phyloP scores from a whole-genome alignment of 2,329 filamentous ascomycete species.

The Fusarium subglutinans region DNA sequence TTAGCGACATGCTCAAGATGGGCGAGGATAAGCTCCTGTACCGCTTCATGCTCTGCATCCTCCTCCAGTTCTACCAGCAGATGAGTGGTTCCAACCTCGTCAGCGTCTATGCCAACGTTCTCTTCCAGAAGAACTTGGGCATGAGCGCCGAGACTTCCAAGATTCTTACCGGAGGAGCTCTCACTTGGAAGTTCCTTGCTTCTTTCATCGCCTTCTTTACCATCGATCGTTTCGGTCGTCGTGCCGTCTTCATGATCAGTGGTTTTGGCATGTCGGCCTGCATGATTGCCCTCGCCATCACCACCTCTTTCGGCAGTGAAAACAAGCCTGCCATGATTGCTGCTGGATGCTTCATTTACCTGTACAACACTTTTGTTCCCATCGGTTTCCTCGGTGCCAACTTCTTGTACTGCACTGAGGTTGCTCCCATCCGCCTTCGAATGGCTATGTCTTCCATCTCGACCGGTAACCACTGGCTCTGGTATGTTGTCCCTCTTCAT shows the following conservation, averaged over 20 bases:
- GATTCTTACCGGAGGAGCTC: slow-evolving; percentile 39
- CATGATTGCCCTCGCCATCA: slow-evolving; percentile 42
- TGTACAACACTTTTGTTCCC: slow-evolving; percentile 74
- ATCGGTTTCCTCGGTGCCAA: slow-evolving; percentile 71
- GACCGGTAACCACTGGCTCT: slow-evolving; percentile 52
- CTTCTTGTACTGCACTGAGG: slow-evolving; percentile 66
- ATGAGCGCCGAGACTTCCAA: slow-evolving; percentile 36
- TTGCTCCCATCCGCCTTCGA: slow-evolving; percentile 58
- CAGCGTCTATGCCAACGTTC: slow-evolving; percentile 44
- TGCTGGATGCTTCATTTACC: slow-evolving; percentile 63
- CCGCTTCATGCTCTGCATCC: slow-evolving; percentile 49
- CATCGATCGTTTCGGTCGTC: slow-evolving; percentile 45
- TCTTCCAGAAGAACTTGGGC: slow-evolving; percentile 42
- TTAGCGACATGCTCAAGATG: slow-evolving; percentile 58
- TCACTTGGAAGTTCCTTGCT: slow-evolving; percentile 47
- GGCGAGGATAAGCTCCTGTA: slow-evolving; percentile 61
- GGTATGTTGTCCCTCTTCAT: slow-evolving; percentile 17
- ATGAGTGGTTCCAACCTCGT: slow-evolving; percentile 43
- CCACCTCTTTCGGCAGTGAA: slow-evolving; percentile 32
- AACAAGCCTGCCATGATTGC: slow-evolving; percentile 38
- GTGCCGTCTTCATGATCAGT: slow-evolving; percentile 39
- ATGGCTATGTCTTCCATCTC: slow-evolving; percentile 62
- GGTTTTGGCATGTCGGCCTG: slow-evolving; percentile 41
- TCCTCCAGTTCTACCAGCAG: slow-evolving; percentile 47
- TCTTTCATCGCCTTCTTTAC: slow-evolving; percentile 43